phyloP scores from a whole-genome alignment of 2,329 filamentous ascomycete species.

The Colletotrichum endophyticum region DNA sequence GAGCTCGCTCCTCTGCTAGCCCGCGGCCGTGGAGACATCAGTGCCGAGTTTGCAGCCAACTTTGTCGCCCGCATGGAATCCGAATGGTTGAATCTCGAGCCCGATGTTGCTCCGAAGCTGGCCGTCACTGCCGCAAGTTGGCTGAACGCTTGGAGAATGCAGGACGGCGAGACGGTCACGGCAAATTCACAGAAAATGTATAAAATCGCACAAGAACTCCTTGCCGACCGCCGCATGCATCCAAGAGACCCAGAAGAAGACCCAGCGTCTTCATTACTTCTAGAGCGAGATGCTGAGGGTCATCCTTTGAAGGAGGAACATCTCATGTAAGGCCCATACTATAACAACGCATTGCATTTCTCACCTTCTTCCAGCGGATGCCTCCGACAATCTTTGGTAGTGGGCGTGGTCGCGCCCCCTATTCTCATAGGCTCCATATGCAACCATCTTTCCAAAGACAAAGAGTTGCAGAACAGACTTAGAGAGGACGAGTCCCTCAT shows the following conservation, averaged over 20 bases:
- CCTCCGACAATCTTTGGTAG: constrained; percentile 23
- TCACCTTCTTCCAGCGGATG: constrained; percentile 15
- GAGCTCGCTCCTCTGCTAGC: constrained; percentile 17
- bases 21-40: constrained; percentile 17
- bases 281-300: constrained; percentile 19
- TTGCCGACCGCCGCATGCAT: constrained; percentile 21
- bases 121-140: constrained; percentile 20
- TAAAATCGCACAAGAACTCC: constrained; percentile 18
- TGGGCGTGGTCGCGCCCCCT: constrained; percentile 23
- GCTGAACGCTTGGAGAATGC: constrained; percentile 24
- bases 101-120: constrained; percentile 20
- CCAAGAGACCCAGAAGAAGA: constrained; percentile 23
- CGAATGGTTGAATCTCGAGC: constrained; percentile 24
- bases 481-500: constrained; percentile 21
- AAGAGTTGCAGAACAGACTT: constrained; percentile 14
- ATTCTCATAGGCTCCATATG: constrained; percentile 25
- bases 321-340: neutral
- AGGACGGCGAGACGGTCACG: constrained; percentile 21
- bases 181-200: constrained; percentile 22
- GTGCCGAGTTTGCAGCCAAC: constrained; percentile 22
- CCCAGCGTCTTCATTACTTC: constrained; percentile 22
- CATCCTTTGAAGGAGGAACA: constrained; percentile 21
- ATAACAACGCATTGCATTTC: neutral
- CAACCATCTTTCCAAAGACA: constrained; percentile 22
- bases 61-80: constrained; percentile 25